A percentile compares a stretch with the other conserved stretches of the same genome.
Conservation (phyloP, 495 filamentous ascomycete species). For the Darksidea phi region DNA sequence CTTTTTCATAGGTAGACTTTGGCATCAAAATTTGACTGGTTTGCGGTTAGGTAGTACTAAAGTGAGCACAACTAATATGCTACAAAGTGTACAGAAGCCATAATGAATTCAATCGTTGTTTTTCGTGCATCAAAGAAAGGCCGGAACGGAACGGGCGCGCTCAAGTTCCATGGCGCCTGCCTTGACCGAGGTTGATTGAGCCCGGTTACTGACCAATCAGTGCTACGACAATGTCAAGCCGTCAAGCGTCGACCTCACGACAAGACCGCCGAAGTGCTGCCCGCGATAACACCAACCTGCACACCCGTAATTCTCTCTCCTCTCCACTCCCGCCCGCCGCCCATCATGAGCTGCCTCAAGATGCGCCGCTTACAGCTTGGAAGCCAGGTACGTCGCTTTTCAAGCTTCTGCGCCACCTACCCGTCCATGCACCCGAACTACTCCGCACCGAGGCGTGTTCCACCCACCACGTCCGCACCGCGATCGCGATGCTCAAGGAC, state of each 20-base stretch:
- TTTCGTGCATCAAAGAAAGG: not conserved
- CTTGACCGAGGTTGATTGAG: conserved; percentile 7
- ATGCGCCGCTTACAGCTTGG: conserved; percentile 35
- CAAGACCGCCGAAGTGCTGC: not conserved
- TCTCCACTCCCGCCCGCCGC: conserved; percentile 18
- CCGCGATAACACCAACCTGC: conserved; percentile 3
- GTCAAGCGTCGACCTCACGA: conserved; percentile 3
- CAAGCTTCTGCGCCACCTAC: conserved; percentile 2
- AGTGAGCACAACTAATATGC: too few species aligned
- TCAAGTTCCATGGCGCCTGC: too few species aligned
- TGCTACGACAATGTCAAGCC: conserved; percentile 1
- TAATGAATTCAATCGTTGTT: too few species aligned
- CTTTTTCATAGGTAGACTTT: too few species aligned
- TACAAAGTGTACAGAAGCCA: too few species aligned
- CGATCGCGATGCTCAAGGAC: conserved; percentile 1
- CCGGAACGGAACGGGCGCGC: not conserved
- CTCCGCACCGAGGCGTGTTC: conserved; percentile 24
- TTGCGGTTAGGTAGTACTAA: too few species aligned
- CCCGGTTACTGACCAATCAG: conserved; percentile 22
- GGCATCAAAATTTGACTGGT: too few species aligned
- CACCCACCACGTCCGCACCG: conserved; percentile 21
- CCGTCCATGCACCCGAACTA: conserved; percentile 10
- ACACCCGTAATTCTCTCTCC: conserved; percentile 17
- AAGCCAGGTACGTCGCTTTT: conserved; percentile 31
- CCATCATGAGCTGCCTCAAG: conserved; percentile 38